A percentile compares a stretch with the other conserved stretches of the same genome.
These are phyloP conservation scores for Plasmodium vinckei DNA, from an alignment of 169 alveolate genomes.

Conservation along the genomic window DNA sequence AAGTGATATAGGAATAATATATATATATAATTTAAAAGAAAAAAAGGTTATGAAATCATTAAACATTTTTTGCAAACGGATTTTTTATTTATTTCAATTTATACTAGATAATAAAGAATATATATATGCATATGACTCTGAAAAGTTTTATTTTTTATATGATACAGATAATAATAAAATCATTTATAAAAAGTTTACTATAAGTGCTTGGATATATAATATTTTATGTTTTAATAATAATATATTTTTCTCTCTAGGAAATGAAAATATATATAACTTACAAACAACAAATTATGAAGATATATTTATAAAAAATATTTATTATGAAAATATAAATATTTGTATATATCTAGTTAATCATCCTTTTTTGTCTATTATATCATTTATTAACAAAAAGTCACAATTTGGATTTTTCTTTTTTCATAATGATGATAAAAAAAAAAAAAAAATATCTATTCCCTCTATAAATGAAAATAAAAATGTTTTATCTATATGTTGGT, in stretches of 20 bases:
- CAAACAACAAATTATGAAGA: not conserved
- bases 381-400: slow-evolving; percentile 46
- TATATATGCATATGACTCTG: slow-evolving; percentile 57
- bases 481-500: slow-evolving; percentile 58
- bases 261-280: slow-evolving; percentile 46
- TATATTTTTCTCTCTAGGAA: slow-evolving; percentile 53
- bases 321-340: slow-evolving; percentile 34
- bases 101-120: slow-evolving; percentile 22
- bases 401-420: slow-evolving; percentile 60
- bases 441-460: slow-evolving; percentile 18
- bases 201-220: slow-evolving; percentile 49
- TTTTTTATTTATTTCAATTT: slow-evolving; percentile 33
- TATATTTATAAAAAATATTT: slow-evolving; percentile 13
- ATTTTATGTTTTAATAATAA: slow-evolving; percentile 23
- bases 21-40: slow-evolving; percentile 33
- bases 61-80: slow-evolving; percentile 34
- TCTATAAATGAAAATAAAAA: slow-evolving; percentile 46
- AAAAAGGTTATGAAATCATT: slow-evolving; percentile 7
- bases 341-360: slow-evolving; percentile 48
- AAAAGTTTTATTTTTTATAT: slow-evolving; percentile 41
- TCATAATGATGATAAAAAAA: not conserved
- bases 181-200: slow-evolving; percentile 52
- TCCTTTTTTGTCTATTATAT: slow-evolving; percentile 34
- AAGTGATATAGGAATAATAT: slow-evolving; percentile 18
- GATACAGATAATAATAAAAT: slow-evolving; percentile 1